Evolutionary conservation across 2,329 filamentous ascomycete species (phyloP), one percentile per base, ranked within the genome.

Genomic region (Aspergillus sp.): DNA sequence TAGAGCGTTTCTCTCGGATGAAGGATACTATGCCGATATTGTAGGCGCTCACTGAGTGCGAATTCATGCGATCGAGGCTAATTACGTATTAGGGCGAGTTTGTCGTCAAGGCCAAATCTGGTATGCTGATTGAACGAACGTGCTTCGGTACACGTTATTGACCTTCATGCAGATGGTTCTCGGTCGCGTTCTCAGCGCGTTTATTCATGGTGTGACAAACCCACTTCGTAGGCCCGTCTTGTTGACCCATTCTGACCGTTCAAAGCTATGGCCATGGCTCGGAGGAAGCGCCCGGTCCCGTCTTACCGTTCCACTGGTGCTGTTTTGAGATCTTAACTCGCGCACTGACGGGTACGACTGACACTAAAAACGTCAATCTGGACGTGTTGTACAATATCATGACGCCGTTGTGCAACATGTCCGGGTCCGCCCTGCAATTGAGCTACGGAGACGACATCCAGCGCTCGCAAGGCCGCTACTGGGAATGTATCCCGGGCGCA

Each of bases 401-500:
- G 66, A 61, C 54, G 3, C 38, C 54, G 7, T 19, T 64, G 19
- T 60, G 55, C 55, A 68, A 68, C 49, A 47, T 51, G 6, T 57
- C 62, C 10, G 49, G 55, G 15, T 63, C 61, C 2, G 62, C 66
- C 2, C 23, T 68, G 25, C 55, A 63, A 5, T 48, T 68, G n/a
- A 61, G 45, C 47, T 68, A 68, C 12, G 66, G 66, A 9, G 53
- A 59, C 10, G 65, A 68, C 41, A 53, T 67, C 15, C 32, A 41
- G 13, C 61, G 58, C n/a, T 62, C 66, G 3, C 66, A 68, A 28
- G 65, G 66, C n/a, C 66, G 64, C 41, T 67, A 67, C 36, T 68
- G 66, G 66, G 65, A 67, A 38, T 67, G 63, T 43, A 64, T 67
- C 13, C 65, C 66, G 4, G 66, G 66, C 13, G 60, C 62, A 15